These are phyloP conservation scores for Capsella rubella DNA, from an alignment of 441 rosid genomes.

Conservation along the genomic window DNA sequence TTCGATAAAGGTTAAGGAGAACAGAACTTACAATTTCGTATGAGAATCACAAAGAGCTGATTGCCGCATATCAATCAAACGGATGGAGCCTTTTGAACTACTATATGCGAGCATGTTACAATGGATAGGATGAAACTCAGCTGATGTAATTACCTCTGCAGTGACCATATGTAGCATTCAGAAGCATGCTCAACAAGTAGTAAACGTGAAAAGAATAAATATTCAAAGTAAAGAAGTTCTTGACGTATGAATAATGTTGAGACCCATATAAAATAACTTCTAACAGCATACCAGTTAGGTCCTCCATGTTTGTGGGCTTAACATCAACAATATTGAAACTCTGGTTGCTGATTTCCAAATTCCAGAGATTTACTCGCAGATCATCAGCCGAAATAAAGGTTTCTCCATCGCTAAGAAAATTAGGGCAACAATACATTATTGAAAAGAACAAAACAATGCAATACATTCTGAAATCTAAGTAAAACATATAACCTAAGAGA, in stretches of 20 bases:
- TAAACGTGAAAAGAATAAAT: slow-evolving; percentile 15
- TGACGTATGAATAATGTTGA: slow-evolving; percentile 9
- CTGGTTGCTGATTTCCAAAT: slow-evolving; percentile 97
- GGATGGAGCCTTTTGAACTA: slow-evolving; percentile 98
- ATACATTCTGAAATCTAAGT: slow-evolving; percentile 11
- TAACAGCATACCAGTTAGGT: slow-evolving; percentile 77
- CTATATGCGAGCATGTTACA: slow-evolving; percentile 95
- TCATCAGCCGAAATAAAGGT: slow-evolving; percentile 99
- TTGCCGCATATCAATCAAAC: slow-evolving; percentile 97
- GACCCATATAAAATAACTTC: background rate
- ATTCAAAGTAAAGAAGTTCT: background rate
- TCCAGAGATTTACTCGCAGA: slow-evolving; percentile 98
- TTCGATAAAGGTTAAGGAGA: slow-evolving; percentile 15
- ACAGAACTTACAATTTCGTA: slow-evolving; percentile 52
- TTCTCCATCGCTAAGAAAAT: slow-evolving; percentile 81
- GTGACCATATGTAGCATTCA: slow-evolving; percentile 35
- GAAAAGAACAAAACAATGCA: slow-evolving; percentile 5
- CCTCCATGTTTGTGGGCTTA: slow-evolving; percentile 99
- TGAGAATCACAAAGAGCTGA: slow-evolving; percentile 92
- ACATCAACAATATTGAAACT: slow-evolving; percentile 98
- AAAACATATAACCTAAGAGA: slow-evolving; percentile 1
- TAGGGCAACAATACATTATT: slow-evolving; percentile 13
- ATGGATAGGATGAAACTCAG: slow-evolving; percentile 95
- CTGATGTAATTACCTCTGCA: slow-evolving; percentile 99
- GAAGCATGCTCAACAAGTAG: slow-evolving; percentile 28